Conservation (phyloP, 164 flowering plant species). For the Brasenia schreberi region DNA sequence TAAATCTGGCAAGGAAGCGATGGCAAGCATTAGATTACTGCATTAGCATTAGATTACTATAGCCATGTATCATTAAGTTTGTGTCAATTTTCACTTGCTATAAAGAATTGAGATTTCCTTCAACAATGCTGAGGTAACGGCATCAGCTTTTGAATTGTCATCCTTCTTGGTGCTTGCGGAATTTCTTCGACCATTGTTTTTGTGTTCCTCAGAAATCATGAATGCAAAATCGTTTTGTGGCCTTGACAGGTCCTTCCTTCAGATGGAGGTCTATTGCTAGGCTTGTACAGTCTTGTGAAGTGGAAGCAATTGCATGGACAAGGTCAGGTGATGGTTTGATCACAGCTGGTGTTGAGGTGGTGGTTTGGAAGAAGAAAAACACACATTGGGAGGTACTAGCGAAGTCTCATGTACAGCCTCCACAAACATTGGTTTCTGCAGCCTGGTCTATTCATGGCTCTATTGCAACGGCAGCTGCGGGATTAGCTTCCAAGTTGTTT, state of each 20-base stretch:
- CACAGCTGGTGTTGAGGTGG: slow-evolving; percentile 67
- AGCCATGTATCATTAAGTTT: no score
- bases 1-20: no score
- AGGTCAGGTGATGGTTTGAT: slow-evolving; percentile 89
- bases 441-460: slow-evolving; percentile 76
- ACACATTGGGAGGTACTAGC: slow-evolving; percentile 77
- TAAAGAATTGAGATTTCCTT: neutral
- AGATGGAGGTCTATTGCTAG: slow-evolving; percentile 85
- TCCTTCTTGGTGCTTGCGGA: neutral
- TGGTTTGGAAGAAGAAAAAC: slow-evolving; percentile 56
- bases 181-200: neutral
- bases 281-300: slow-evolving; percentile 49
- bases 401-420: slow-evolving; percentile 23
- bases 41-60: neutral
- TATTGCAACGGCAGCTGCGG: slow-evolving; percentile 42
- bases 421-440: slow-evolving; percentile 69
- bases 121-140: neutral
- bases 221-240: slow-evolving; percentile 39
- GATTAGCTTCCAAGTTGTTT: neutral
- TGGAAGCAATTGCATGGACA: slow-evolving; percentile 81
- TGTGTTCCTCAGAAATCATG: neutral
- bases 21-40: neutral
- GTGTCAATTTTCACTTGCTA: neutral
- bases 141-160: neutral
- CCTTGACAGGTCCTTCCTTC: slow-evolving; percentile 45